Conservation (phyloP, 495 filamentous ascomycete species). For the Bathelium albidoporum region DNA sequence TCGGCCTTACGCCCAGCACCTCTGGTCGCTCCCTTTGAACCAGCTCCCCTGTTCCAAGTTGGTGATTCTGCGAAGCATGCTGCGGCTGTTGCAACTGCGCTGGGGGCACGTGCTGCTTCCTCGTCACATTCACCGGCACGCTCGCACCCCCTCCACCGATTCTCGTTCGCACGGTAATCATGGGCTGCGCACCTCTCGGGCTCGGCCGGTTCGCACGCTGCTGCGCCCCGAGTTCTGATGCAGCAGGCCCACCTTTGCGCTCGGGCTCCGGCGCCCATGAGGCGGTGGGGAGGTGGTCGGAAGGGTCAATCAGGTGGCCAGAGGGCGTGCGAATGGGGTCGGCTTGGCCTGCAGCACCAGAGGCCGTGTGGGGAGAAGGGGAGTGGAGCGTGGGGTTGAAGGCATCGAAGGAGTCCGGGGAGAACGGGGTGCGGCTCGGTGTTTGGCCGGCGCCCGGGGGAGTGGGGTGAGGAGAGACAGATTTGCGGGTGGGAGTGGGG, state of each 20-base stretch:
- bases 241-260: conserved; percentile 43
- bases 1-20: neutral
- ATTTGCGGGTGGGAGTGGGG: conserved; percentile 46
- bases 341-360: conserved; percentile 10
- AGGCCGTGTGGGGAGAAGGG: conserved; percentile 5
- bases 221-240: neutral
- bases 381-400: conserved; percentile 47
- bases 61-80: no score
- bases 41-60: no score
- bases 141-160: conserved; percentile 4
- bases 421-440: conserved; percentile 59
- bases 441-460: neutral
- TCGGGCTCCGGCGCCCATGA: conserved; percentile 94
- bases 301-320: conserved; percentile 82
- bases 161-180: conserved; percentile 10
- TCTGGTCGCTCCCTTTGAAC: neutral
- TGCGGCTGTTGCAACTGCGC: neutral
- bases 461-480: conserved; percentile 23
- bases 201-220: conserved; percentile 26
- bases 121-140: neutral
- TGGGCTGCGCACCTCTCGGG: conserved; percentile 8
- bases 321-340: conserved; percentile 62
- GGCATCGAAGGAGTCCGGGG: conserved; percentile 75
- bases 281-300: conserved; percentile 81
- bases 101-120: neutral